Conservation (phyloP, 78 protist genomes). For the Capsaspora owczarzaki region DNA sequence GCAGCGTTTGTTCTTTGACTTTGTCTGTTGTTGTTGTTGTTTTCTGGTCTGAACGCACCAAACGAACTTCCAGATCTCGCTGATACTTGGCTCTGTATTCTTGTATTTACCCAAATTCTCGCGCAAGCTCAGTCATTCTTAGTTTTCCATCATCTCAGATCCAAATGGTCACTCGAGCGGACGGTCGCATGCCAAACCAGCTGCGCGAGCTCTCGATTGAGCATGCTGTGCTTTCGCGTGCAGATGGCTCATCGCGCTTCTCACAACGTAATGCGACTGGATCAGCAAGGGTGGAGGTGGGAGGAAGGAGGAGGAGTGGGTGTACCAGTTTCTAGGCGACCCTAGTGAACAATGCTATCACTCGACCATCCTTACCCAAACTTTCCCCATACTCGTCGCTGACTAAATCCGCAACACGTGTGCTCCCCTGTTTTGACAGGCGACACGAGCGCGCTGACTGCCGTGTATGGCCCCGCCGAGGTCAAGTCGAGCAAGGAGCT, state of each 20-base stretch:
- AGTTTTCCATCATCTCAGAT: no score
- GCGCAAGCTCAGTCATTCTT: no score
- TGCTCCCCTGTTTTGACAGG: background rate
- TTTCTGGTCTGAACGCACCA: no score
- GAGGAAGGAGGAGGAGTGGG: background rate
- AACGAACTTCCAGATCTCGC: no score
- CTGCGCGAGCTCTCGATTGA: background rate
- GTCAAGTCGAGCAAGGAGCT: background rate
- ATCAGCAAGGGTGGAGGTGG: no score
- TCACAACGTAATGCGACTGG: background rate
- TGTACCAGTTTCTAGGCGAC: background rate
- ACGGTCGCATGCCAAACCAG: no score
- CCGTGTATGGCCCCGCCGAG: constrained; percentile 12
- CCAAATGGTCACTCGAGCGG: no score
- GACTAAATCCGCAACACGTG: background rate
- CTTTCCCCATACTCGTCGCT: background rate
- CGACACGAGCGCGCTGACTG: background rate
- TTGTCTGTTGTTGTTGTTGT: no score
- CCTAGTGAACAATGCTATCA: background rate
- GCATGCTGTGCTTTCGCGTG: background rate
- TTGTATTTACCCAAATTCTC: no score
- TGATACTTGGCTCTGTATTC: no score
- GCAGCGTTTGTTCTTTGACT: no score
- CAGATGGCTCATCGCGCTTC: background rate
- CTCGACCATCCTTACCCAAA: background rate